Conservation (phyloP, 139 green algal genomes). For the Desmodesmus armatus region DNA sequence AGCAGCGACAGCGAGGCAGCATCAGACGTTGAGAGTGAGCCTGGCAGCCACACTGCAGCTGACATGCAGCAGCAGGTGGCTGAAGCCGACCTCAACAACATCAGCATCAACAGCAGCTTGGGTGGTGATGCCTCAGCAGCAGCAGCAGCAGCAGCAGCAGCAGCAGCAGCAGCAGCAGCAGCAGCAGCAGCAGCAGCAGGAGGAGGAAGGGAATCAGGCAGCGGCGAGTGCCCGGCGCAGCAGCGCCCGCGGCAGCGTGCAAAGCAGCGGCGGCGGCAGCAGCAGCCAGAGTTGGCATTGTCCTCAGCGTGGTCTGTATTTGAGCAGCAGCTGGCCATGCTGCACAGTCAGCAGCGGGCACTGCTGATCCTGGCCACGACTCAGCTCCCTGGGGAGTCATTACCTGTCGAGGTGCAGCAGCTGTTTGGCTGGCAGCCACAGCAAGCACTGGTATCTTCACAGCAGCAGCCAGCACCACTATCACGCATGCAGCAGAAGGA, state of each 20-base stretch:
- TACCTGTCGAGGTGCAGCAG: slow-evolving; percentile 21
- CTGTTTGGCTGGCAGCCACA: slow-evolving; percentile 2
- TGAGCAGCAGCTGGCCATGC: slow-evolving; percentile 26
- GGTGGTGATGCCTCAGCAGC: not conserved
- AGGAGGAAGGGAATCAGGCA: not conserved
- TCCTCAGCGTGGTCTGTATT: slow-evolving; percentile 23
- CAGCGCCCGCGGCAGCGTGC: not conserved
- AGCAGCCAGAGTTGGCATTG: not conserved
- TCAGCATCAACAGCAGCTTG: not conserved
- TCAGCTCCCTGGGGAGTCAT: not conserved
- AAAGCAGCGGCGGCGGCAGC: not conserved
- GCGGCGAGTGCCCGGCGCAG: not conserved
- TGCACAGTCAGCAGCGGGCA: not conserved
- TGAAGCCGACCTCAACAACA: not conserved
- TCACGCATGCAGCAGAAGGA: not conserved
- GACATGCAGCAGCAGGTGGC: not conserved
- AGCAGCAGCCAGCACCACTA: not conserved
- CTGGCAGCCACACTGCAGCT: not conserved
- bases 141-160: not conserved
- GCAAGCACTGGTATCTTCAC: too few species aligned
- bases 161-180: not conserved
- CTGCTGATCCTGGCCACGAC: slow-evolving; percentile 26
- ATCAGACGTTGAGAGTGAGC: not conserved
- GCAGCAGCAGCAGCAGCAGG: not conserved
- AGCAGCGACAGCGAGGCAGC: not conserved